These are phyloP conservation scores for Chalaropsis ovoidea DNA, from an alignment of 2,329 filamentous ascomycete species.

Conservation along the genomic window DNA sequence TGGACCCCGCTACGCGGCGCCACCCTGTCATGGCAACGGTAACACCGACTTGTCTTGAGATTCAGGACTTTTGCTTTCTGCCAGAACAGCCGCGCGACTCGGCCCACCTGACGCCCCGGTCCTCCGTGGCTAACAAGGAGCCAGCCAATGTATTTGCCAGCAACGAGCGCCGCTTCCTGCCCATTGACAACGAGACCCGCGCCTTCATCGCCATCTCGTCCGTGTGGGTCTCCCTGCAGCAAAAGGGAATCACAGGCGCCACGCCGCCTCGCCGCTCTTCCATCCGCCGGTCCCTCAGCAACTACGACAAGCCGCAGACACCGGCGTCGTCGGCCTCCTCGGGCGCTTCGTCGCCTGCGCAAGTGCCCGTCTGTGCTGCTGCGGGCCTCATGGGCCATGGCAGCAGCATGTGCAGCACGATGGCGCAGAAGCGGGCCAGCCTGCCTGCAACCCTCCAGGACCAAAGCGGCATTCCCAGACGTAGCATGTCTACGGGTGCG, in stretches of 20 bases:
- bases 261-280: conserved; percentile 20
- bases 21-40: conserved; percentile 67
- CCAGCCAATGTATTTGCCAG: conserved; percentile 1
- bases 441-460: conserved; percentile 11
- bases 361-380: neutral
- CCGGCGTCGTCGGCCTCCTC: conserved; percentile 12
- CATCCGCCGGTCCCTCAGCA: conserved; percentile 12
- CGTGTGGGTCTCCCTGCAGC: conserved; percentile 29
- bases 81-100: conserved; percentile 16
- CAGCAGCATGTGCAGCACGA: neutral
- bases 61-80: conserved; percentile 43
- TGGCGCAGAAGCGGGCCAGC: conserved; percentile 18
- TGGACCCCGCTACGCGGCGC: conserved; percentile 56
- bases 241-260: conserved; percentile 26
- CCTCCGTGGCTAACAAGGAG: conserved; percentile 15
- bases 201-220: conserved; percentile 29
- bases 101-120: neutral
- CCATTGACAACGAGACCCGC: conserved; percentile 28
- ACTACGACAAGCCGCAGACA: conserved; percentile 10
- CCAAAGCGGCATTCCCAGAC: conserved; percentile 22
- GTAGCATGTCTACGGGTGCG: conserved; percentile 28
- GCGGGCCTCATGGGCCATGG: neutral
- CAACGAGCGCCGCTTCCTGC: conserved; percentile 25
- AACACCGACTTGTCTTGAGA: conserved; percentile 52
- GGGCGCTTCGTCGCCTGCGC: conserved; percentile 9